Evolutionary conservation across 2,329 filamentous ascomycete species (phyloP).

Genomic region (Nothopassalora personata): DNA sequence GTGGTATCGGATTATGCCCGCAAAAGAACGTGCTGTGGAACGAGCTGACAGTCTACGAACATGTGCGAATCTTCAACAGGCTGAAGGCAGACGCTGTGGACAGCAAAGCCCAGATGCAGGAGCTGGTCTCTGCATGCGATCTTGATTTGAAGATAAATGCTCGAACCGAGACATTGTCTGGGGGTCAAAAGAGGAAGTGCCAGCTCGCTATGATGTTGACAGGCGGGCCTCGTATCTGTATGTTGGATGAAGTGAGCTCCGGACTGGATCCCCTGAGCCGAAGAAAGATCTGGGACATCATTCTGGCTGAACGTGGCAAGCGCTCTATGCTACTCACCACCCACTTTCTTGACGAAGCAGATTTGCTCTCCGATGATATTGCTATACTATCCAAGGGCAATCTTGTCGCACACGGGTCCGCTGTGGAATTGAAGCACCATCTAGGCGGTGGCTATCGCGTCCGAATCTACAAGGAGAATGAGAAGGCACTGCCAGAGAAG

Average conservation of each 20-base stretch:
- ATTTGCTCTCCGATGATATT: constrained; percentile 82
- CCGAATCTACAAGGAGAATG: constrained; percentile 57
- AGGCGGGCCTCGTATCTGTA: constrained; percentile 80
- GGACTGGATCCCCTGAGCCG: constrained; percentile 82
- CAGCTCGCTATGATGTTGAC: constrained; percentile 95
- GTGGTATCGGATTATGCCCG: constrained; percentile 76
- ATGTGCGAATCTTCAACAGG: constrained; percentile 73
- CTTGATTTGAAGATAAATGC: constrained; percentile 68
- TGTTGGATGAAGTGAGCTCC: constrained; percentile 84
- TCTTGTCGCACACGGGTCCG: constrained; percentile 75
- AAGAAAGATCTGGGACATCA: constrained; percentile 89
- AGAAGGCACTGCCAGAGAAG: constrained; percentile 24
- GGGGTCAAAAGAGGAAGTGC: constrained; percentile 86
- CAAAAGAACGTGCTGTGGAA: constrained; percentile 93
- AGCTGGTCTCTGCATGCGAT: constrained; percentile 67
- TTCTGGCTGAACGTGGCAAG: constrained; percentile 74
- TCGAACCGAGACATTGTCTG: constrained; percentile 70
- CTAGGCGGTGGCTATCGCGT: constrained; percentile 82
- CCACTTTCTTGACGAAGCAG: constrained; percentile 90
- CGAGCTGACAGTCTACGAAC: constrained; percentile 76
- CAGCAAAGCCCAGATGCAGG: constrained; percentile 53
- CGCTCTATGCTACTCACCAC: constrained; percentile 85
- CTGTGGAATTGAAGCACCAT: constrained; percentile 76
- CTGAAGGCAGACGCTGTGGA: constrained; percentile 65
- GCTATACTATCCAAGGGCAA: constrained; percentile 80